Evolutionary conservation across 2,329 filamentous ascomycete species (phyloP), one percentile per base, ranked within the genome.

Genomic region (Trichoderma harzianum): DNA sequence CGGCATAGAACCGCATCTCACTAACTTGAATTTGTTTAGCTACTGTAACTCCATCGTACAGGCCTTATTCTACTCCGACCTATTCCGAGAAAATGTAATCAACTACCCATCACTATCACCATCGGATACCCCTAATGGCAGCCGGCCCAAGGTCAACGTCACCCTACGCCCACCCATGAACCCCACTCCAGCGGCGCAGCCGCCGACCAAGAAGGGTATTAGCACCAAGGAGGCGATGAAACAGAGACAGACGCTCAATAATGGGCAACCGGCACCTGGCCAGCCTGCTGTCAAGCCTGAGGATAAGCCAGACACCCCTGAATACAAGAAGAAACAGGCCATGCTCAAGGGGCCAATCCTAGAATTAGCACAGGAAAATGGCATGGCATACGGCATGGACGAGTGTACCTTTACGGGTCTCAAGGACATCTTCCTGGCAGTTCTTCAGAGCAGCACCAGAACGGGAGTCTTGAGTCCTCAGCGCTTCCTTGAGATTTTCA

Each of bases 11-110:
- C 28, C 16, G n/a, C 53, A n/a, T 26, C 7, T 36, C 36, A 21
- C 66, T 69, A 61, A 69, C 66, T 34, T 26, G n/a, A 43, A 43
- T 24, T 14, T 11, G 47, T 58, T 53, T 82, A 98, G 95, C 81
- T 99, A 99, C 83, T 97, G 94, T 85, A 99, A 99, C 83, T 99
- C 96, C 16, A 97, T 99, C 78, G 89, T 99, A 72, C 96, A 99
- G 84, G 97, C 94, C 77, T 90, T 99, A 72, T 99, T 97, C 84
- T 97, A 97, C 84, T 98, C 95, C 24, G 92, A 94, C 58, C 90
- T 93, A 36, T 99, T 99, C 82, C 93, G 96, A 83, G 92, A 98
- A 84, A 90, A 95, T 78, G 94, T 99, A 76, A 90, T 99, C 82
- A 95, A 93, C 79, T 99, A 97, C 78, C 95, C 96, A 5, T 87